Evolutionary conservation across 2,329 filamentous ascomycete species (phyloP), one percentile per base, ranked within the genome.

Genomic region (Fusarium praegraminearum): DNA sequence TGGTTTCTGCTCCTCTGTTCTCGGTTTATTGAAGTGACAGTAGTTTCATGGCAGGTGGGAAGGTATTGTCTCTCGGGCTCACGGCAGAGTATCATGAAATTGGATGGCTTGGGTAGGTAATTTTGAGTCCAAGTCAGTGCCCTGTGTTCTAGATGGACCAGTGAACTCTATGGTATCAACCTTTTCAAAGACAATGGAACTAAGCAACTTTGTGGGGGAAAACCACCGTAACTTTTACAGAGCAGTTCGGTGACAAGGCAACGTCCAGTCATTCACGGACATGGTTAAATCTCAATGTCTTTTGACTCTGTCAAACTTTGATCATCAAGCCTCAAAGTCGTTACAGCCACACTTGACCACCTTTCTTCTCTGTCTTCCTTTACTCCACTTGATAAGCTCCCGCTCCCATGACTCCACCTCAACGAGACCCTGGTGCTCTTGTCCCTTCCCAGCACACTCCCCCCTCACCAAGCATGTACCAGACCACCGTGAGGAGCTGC

Each of bases 351-450:
- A 67, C 12, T 22, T 41, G 15, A 32, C 7, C 33, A 41, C 41
- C 15, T 44, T 50, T 55, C 33, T 44, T 57, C 54, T 52, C 16
- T 24, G 15, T 30, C 20, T 45, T 54, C 26, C 43, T 40, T 43
- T 50, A 50, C 66, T 66, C 66, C 63, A 61, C 57, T 49, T 52
- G 50, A 57, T 65, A 69, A 65, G 61, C 67, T 70, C 64, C 64
- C 67, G 53, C 46, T 62, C 50, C 24, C 32, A 10, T 46, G 38
- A 60, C 71, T 60, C 70, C 71, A 70, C 71, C 55, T 69, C 43
- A 56, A 51, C 53, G 38, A 58, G 55, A 47, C 61, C 70, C 68
- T 46, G 46, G 36, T 54, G 33, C 43, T 36, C 45, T 40, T 51
- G 32, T 36, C 53, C 22, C 33, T 57, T 38, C 50, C 45, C 28